Percentiles rank a stretch among this genome's conserved stretches.
Conservation (phyloP, 2,329 filamentous ascomycete species). For the Ilyonectria sp. region DNA sequence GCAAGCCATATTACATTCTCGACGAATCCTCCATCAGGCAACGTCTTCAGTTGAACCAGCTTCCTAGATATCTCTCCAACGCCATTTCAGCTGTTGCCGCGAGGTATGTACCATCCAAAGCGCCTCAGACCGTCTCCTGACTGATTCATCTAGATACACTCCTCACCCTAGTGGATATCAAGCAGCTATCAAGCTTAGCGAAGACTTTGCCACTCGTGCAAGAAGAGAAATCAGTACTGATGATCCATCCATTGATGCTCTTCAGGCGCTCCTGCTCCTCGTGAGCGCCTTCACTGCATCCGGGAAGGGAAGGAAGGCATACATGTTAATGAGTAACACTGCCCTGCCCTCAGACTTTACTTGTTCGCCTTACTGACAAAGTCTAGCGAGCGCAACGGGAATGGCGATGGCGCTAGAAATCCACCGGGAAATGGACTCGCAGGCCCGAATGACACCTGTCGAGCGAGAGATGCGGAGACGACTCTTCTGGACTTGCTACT, state of each 20-base stretch:
- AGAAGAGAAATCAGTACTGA: constrained; percentile 82
- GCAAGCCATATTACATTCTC: constrained; percentile 85
- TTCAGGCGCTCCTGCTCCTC: constrained; percentile 83
- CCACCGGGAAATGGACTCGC: constrained; percentile 80
- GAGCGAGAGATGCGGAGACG: constrained; percentile 84
- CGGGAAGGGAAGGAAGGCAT: constrained; percentile 87
- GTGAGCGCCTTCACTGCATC: constrained; percentile 82
- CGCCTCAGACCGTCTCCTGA: constrained; percentile 11
- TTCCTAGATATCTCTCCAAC: constrained; percentile 69
- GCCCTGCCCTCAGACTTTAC: neutral
- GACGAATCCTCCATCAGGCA: constrained; percentile 84
- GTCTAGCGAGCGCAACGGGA: constrained; percentile 78
- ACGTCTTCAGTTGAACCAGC: constrained; percentile 77
- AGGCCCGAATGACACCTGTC: constrained; percentile 72
- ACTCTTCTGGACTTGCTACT: constrained; percentile 92
- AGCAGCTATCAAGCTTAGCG: constrained; percentile 76
- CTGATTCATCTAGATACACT: constrained; percentile 68
- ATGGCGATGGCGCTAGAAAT: constrained; percentile 89
- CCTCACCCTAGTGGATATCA: constrained; percentile 77
- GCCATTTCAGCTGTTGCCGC: constrained; percentile 75
- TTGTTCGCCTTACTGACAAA: constrained; percentile 51
- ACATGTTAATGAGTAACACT: constrained; percentile 83
- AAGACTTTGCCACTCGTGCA: constrained; percentile 81
- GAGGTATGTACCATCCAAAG: constrained; percentile 60
- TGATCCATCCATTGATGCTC: constrained; percentile 82